A percentile compares a stretch with the other conserved stretches of the same genome.
phyloP scores from a whole-genome alignment of 176 grass and related monocot genomes.

The Elymus sibiricus region DNA sequence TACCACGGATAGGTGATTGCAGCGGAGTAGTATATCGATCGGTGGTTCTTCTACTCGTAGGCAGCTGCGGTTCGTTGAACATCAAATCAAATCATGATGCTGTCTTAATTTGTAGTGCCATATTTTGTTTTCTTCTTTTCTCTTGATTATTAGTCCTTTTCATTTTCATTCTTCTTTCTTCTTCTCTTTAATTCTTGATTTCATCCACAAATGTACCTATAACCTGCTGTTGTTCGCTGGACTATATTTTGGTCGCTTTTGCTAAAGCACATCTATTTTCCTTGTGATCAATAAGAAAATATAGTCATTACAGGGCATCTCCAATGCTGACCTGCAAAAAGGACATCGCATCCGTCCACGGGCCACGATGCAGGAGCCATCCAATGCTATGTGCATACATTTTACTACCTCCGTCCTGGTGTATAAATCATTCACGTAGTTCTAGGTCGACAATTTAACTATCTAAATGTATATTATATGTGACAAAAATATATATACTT shows the following conservation, averaged over 20 bases:
- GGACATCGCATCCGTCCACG: too few species aligned
- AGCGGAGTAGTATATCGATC: background rate
- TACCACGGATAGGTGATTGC: background rate
- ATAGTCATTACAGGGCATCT: background rate
- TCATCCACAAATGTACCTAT: slow-evolving; percentile 31
- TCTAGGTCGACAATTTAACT: too few species aligned
- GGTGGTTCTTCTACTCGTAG: too few species aligned
- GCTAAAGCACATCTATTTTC: background rate
- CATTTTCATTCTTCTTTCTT: background rate
- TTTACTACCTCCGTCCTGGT: too few species aligned
- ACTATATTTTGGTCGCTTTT: background rate
- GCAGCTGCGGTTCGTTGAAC: background rate
- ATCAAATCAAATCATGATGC: background rate
- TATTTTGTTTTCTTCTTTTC: background rate
- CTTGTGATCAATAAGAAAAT: background rate
- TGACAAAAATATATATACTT: too few species aligned
- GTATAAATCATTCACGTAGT: too few species aligned
- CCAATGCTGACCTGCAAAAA: too few species aligned
- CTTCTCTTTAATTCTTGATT: slow-evolving; percentile 9
- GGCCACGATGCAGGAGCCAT: too few species aligned
- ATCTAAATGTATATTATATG: too few species aligned
- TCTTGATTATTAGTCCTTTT: background rate
- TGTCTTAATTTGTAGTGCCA: background rate
- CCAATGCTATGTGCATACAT: too few species aligned
- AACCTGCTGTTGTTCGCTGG: background rate